Evolutionary conservation across 129 eudicot genomes (phyloP).

Genomic region (Chrysanthemum lavandulifolium): DNA sequence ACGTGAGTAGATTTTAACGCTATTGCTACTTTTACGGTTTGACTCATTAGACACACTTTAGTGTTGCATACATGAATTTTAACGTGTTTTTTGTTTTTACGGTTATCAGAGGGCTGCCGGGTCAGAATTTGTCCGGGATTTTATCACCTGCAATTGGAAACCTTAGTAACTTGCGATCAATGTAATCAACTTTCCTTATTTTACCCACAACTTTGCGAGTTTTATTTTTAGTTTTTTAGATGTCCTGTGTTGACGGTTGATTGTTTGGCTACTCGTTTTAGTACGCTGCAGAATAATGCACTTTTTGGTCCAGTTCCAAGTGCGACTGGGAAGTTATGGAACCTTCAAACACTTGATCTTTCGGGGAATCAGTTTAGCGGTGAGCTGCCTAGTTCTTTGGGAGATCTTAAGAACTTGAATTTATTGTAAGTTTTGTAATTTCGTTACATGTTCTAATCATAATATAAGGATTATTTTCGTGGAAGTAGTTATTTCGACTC

Average conservation of each 20-base stretch:
- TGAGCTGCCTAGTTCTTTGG: conserved; percentile 71
- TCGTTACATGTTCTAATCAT: conserved; percentile 5
- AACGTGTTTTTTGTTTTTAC: neutral
- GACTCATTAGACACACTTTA: too few species aligned
- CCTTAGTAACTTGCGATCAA: conserved; percentile 75
- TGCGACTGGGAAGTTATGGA: conserved; percentile 69
- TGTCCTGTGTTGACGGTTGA: neutral
- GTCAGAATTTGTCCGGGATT: conserved; percentile 75
- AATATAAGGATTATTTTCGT: neutral
- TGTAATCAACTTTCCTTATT: conserved; percentile 47
- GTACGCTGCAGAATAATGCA: conserved; percentile 84
- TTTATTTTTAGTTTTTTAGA: neutral
- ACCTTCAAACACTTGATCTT: conserved; percentile 89
- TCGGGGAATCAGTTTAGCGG: conserved; percentile 76
- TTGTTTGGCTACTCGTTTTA: conserved; percentile 25
- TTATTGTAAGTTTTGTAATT: conserved; percentile 60
- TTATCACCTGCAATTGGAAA: conserved; percentile 84
- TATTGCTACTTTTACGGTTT: too few species aligned
- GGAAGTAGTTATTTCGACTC: conserved; percentile 6
- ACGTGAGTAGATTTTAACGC: too few species aligned
- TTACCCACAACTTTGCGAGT: neutral
- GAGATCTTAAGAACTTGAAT: conserved; percentile 65
- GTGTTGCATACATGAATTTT: neutral
- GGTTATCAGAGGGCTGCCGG: conserved; percentile 69
- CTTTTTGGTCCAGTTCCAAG: conserved; percentile 71